A percentile compares a stretch with the other conserved stretches of the same genome.
phyloP scores from a whole-genome alignment of 495 filamentous ascomycete species.

The Pseudomonodictys pantanalensis region DNA sequence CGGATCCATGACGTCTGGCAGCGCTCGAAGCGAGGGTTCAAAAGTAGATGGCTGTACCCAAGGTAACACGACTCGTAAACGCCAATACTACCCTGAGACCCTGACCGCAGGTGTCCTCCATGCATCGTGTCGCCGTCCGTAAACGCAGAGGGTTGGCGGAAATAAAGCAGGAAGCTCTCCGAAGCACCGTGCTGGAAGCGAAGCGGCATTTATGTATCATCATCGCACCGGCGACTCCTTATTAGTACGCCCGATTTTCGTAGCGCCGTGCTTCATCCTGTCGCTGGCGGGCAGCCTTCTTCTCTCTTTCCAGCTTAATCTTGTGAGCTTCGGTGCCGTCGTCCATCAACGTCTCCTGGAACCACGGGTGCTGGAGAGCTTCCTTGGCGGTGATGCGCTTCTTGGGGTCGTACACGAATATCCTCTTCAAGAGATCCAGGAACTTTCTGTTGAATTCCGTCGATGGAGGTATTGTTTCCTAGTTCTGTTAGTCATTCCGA shows the following conservation, averaged over 20 bases:
- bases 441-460: constrained; percentile 80
- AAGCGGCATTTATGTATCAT: no score
- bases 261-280: constrained; percentile 21
- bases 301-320: constrained; percentile 27
- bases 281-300: constrained; percentile 17
- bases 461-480: constrained; percentile 86
- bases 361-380: constrained; percentile 91
- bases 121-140: constrained; percentile 30
- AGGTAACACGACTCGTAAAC: constrained; percentile 12
- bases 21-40: not conserved
- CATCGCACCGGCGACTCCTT: no score
- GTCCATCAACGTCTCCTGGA: constrained; percentile 76
- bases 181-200: constrained; percentile 10
- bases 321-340: constrained; percentile 83
- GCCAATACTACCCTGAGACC: constrained; percentile 12
- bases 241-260: constrained; percentile 4
- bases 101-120: constrained; percentile 8
- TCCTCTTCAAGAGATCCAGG: constrained; percentile 79
- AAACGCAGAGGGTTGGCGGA: constrained; percentile 33
- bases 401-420: constrained; percentile 93
- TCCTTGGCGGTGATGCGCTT: constrained; percentile 87
- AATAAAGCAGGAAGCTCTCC: not conserved
- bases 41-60: constrained; percentile 1
- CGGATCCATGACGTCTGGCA: not conserved
- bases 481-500: constrained; percentile 8